phyloP scores from a whole-genome alignment of 441 rosid species.

The Arabidopsis lyrata region DNA sequence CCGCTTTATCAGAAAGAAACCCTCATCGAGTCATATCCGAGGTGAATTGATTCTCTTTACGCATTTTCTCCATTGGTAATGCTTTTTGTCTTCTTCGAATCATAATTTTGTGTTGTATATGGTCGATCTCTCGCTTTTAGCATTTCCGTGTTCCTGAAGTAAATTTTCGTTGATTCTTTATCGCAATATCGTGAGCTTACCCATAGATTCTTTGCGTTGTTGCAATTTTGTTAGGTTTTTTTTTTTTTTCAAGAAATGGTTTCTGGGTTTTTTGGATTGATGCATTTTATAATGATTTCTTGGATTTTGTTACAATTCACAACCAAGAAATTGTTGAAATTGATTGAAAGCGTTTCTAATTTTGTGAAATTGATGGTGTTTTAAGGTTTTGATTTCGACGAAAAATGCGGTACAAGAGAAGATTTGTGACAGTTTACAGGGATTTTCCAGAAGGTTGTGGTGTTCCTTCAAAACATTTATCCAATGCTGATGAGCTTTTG shows the following conservation, averaged over 20 bases:
- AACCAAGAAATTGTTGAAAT: background rate
- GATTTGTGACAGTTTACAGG: background rate
- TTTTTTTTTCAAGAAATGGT: background rate
- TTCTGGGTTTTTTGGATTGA: background rate
- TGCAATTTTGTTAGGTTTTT: background rate
- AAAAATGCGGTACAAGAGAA: slow-evolving; percentile 23
- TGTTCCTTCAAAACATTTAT: background rate
- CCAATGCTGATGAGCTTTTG: background rate
- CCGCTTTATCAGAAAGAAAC: background rate
- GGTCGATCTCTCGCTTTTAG: background rate
- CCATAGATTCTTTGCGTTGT: background rate
- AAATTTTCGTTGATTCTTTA: background rate
- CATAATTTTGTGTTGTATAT: background rate
- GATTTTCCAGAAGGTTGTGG: slow-evolving; percentile 36
- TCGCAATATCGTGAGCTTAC: background rate
- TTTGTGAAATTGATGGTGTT: background rate
- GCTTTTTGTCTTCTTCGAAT: background rate
- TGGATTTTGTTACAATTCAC: background rate
- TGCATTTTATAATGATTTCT: background rate
- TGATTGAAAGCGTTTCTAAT: background rate
- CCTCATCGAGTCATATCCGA: background rate
- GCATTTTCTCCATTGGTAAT: slow-evolving; percentile 3
- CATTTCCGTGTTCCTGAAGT: background rate
- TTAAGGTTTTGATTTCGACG: background rate
- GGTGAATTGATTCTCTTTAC: background rate